phyloP scores from a whole-genome alignment of 164 flowering plant species.

The Dillenia suffruticosa region DNA sequence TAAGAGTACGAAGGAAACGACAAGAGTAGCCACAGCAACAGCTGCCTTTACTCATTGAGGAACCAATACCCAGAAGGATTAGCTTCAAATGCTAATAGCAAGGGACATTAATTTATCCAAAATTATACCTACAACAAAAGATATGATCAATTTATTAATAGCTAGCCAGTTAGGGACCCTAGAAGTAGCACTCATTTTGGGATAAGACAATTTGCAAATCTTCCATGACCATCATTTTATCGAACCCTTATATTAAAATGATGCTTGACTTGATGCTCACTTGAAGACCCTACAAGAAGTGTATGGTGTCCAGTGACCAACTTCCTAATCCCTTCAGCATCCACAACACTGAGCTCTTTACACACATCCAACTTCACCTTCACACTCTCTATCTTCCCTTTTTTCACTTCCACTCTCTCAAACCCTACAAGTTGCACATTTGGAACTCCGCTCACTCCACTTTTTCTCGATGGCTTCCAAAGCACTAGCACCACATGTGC shows the following conservation, averaged over 20 bases:
- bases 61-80: no score
- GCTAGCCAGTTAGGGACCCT: no score
- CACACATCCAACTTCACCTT: constrained; percentile 39
- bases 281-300: constrained; percentile 35
- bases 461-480: constrained; percentile 39
- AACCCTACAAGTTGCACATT: constrained; percentile 43
- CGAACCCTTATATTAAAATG: constrained; percentile 18
- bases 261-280: constrained; percentile 38
- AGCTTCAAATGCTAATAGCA: no score
- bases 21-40: no score
- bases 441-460: constrained; percentile 29
- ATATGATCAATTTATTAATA: no score
- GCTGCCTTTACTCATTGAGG: no score
- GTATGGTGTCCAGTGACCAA: constrained; percentile 36
- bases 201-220: no score
- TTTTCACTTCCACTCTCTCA: constrained; percentile 42
- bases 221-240: neutral
- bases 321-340: constrained; percentile 44
- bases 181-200: no score
- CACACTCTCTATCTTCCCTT: constrained; percentile 24
- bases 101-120: no score
- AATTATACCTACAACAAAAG: no score
- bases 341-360: constrained; percentile 37
- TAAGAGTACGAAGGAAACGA: no score
- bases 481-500: constrained; percentile 46